Conservation (phyloP, 1,139 yeast species). For the Pichia sp. region DNA sequence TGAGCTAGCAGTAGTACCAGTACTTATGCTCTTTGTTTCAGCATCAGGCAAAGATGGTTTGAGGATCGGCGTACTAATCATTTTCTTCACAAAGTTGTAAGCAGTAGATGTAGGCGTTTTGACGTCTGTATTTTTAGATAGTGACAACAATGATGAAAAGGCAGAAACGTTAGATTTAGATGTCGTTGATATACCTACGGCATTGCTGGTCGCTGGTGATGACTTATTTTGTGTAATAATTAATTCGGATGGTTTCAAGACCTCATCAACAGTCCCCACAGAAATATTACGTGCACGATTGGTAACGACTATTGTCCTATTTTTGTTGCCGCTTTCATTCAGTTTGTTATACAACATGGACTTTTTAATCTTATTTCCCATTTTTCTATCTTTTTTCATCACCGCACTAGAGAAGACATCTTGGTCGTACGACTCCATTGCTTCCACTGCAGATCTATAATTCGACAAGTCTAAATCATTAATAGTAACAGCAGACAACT, state of each 20-base stretch:
- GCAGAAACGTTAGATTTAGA: constrained; percentile 34
- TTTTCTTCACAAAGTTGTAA: constrained; percentile 30
- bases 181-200: constrained; percentile 32
- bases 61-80: constrained; percentile 30
- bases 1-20: neutral
- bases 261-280: constrained; percentile 8
- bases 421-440: constrained; percentile 60
- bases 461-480: constrained; percentile 42
- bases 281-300: neutral
- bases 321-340: neutral
- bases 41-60: constrained; percentile 19
- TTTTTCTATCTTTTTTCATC: neutral
- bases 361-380: neutral
- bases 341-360: neutral
- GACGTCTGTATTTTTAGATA: constrained; percentile 25
- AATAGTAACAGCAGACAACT: constrained; percentile 60
- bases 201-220: constrained; percentile 31
- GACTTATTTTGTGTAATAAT: constrained; percentile 24
- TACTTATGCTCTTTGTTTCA: neutral
- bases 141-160: constrained; percentile 30
- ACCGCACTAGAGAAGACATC: constrained; percentile 38
- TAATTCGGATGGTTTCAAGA: constrained; percentile 26
- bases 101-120: constrained; percentile 25
- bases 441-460: constrained; percentile 37
- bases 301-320: neutral